Conservation (phyloP, 1,284 basidiomycete species). For the Malassezia sp. region DNA sequence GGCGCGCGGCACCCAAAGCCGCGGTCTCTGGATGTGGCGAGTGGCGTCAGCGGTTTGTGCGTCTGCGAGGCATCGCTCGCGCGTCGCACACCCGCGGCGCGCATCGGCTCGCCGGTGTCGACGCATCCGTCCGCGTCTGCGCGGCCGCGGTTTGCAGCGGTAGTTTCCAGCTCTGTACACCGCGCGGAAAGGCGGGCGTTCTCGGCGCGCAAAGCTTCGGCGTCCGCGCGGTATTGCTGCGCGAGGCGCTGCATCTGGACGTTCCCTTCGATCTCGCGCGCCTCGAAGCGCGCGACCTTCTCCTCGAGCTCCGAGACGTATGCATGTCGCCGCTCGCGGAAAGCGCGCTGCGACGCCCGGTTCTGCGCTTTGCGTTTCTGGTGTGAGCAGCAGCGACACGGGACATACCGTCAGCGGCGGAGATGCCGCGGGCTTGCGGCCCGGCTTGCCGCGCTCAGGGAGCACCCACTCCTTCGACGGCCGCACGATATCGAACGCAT, state of each 20-base stretch:
- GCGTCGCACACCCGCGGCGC: neutral
- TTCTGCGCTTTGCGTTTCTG: constrained; percentile 43
- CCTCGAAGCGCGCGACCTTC: constrained; percentile 34
- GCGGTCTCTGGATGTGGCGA: constrained; percentile 15
- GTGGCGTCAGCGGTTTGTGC: constrained; percentile 14
- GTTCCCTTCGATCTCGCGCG: constrained; percentile 29
- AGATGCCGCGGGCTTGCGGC: constrained; percentile 40
- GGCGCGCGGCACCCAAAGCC: too few relatives aligned
- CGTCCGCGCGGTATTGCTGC: constrained; percentile 29
- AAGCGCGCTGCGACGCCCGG: constrained; percentile 37
- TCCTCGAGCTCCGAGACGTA: constrained; percentile 35
- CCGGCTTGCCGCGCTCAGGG: constrained; percentile 41
- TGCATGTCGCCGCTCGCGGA: constrained; percentile 33
- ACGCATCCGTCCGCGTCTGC: neutral
- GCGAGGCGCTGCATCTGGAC: constrained; percentile 40
- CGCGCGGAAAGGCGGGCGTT: constrained; percentile 20
- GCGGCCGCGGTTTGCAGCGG: neutral
- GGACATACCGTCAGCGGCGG: constrained; percentile 31
- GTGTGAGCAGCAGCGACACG: neutral
- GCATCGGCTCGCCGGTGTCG: neutral
- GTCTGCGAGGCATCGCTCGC: neutral
- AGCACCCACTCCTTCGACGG: constrained; percentile 43
- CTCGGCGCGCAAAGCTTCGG: constrained; percentile 22
- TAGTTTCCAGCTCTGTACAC: constrained; percentile 19
- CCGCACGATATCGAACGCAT: constrained; percentile 19